Percentiles rank a stretch among this genome's conserved stretches.
These are phyloP conservation scores for Malassezia yamatoensis DNA, from an alignment of 1,284 basidiomycete species.

Conservation along the genomic window DNA sequence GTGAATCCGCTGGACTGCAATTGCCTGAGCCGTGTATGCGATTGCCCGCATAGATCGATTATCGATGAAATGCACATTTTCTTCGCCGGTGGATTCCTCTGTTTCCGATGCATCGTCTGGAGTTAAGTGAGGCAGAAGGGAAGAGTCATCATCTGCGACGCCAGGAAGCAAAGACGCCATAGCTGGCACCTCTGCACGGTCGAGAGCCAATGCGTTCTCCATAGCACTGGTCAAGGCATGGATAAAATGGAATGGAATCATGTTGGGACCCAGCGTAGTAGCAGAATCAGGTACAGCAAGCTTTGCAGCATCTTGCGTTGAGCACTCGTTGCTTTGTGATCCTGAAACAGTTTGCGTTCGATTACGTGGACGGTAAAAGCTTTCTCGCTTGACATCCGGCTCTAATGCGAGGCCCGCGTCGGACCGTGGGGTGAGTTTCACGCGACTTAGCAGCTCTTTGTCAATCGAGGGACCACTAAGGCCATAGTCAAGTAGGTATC, in stretches of 20 bases:
- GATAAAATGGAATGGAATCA: constrained; percentile 43
- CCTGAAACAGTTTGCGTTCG: background rate
- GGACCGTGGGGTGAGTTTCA: constrained; percentile 26
- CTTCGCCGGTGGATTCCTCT: constrained; percentile 10
- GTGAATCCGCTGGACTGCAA: constrained; percentile 34
- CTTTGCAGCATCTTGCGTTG: background rate
- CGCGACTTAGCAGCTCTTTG: constrained; percentile 27
- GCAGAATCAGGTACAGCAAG: constrained; percentile 17
- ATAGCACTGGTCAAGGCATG: constrained; percentile 40
- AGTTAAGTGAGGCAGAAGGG: constrained; percentile 10
- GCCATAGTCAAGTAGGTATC: constrained; percentile 42
- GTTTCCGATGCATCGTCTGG: constrained; percentile 14
- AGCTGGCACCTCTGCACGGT: constrained; percentile 35
- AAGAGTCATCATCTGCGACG: constrained; percentile 13
- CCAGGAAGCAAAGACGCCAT: constrained; percentile 19
- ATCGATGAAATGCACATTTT: constrained; percentile 25
- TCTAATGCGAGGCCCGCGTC: background rate
- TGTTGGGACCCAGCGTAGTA: constrained; percentile 35
- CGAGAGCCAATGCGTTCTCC: constrained; percentile 38
- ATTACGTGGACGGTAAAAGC: background rate
- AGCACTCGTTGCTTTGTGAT: background rate
- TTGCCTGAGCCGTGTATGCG: constrained; percentile 39
- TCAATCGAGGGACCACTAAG: constrained; percentile 43
- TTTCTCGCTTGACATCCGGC: background rate
- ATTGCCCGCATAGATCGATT: constrained; percentile 39